Percentiles rank a stretch among this genome's conserved stretches.
phyloP scores from a whole-genome alignment of 768 basidiomycete genomes.

The Dioszegia crocea region DNA sequence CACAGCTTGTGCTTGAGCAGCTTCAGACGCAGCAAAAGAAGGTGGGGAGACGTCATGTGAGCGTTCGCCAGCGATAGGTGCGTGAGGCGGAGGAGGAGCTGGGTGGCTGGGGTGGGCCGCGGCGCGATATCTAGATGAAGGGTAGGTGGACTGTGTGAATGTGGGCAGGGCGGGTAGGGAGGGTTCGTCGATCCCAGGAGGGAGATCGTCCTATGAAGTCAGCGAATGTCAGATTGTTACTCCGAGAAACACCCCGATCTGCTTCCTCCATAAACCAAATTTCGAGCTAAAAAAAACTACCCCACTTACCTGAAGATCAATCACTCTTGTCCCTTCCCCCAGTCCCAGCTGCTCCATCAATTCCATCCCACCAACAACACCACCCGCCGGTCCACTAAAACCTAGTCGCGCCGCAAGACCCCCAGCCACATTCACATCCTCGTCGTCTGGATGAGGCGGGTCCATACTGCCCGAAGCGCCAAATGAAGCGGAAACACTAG shows the following conservation, averaged over 20 bases:
- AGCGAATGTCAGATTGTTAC: neutral
- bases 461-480: slow-evolving; percentile 46
- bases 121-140: neutral
- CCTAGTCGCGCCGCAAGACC: slow-evolving; percentile 42
- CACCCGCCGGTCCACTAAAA: slow-evolving; percentile 24
- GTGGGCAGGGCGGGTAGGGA: slow-evolving; percentile 45
- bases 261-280: too few relatives aligned
- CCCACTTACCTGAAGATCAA: slow-evolving; percentile 44
- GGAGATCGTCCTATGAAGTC: slow-evolving; percentile 43
- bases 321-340: slow-evolving; percentile 46
- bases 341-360: slow-evolving; percentile 47
- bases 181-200: slow-evolving; percentile 49
- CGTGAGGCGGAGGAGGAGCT: neutral
- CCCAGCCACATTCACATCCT: slow-evolving; percentile 26
- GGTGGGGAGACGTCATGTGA: slow-evolving; percentile 20
- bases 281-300: neutral
- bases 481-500: slow-evolving; percentile 33
- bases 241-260: too few relatives aligned
- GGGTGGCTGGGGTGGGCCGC: neutral
- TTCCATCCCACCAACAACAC: slow-evolving; percentile 17
- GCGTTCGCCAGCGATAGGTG: neutral
- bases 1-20: slow-evolving; percentile 22
- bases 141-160: slow-evolving; percentile 15
- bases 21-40: slow-evolving; percentile 39
- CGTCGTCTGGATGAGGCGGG: slow-evolving; percentile 40